phyloP scores from a whole-genome alignment of 345 rosid genomes.

The Populus simonii region DNA sequence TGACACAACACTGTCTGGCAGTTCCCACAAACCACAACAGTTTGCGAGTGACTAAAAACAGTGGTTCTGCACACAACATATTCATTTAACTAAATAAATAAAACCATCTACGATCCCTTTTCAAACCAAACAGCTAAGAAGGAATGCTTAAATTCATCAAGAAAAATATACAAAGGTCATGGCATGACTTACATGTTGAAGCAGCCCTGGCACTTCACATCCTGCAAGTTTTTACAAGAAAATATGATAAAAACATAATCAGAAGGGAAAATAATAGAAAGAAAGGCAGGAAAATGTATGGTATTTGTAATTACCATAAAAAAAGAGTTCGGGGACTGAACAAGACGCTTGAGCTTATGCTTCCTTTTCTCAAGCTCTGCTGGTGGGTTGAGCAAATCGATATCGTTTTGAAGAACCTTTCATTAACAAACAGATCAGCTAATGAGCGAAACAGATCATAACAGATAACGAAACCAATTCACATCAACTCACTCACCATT shows the following conservation, averaged over 20 bases:
- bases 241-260: background rate
- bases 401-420: slow-evolving; percentile 15
- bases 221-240: slow-evolving; percentile 5
- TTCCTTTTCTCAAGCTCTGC: slow-evolving; percentile 19
- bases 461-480: background rate
- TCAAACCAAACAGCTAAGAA: background rate
- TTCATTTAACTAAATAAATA: background rate
- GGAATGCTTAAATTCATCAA: background rate
- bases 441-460: background rate
- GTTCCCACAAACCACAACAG: slow-evolving; percentile 16
- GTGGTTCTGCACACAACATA: slow-evolving; percentile 10
- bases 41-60: slow-evolving; percentile 15
- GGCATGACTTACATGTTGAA: slow-evolving; percentile 18
- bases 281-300: background rate
- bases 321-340: slow-evolving; percentile 18
- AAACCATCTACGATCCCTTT: background rate
- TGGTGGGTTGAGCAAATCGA: slow-evolving; percentile 17
- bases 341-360: slow-evolving; percentile 24
- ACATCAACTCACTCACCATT: background rate
- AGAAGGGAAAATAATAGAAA: background rate
- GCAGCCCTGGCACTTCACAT: slow-evolving; percentile 22
- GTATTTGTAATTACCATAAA: slow-evolving; percentile 1
- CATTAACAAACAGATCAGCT: background rate
- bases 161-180: background rate
- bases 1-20: slow-evolving; percentile 19